Evolutionary conservation across 2,329 filamentous ascomycete genomes (phyloP).

Genomic region (Cordyceps cicadae): DNA sequence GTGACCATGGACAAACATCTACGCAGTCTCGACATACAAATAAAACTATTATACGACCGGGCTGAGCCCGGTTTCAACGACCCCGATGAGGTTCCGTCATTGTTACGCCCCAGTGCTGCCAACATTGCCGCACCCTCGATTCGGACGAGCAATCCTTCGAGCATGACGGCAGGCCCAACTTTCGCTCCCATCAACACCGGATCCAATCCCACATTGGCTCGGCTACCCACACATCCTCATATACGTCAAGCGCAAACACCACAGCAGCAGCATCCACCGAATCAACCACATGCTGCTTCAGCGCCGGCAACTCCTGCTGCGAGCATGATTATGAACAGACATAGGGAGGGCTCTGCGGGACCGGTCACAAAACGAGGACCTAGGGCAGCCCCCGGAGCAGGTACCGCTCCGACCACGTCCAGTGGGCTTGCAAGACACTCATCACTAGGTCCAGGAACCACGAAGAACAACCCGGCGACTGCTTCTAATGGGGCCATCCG

Average conservation of each 20-base stretch:
- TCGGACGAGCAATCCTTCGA: slow-evolving; percentile 35
- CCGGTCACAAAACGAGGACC: slow-evolving; percentile 48
- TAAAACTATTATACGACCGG: slow-evolving; percentile 54
- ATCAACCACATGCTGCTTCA: slow-evolving; percentile 36
- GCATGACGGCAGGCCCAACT: slow-evolving; percentile 19
- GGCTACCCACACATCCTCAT: slow-evolving; percentile 36
- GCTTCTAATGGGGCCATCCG: slow-evolving; percentile 30
- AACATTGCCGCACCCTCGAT: slow-evolving; percentile 37
- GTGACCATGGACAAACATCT: slow-evolving; percentile 54
- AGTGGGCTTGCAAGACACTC: slow-evolving; percentile 55
- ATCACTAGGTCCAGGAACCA: slow-evolving; percentile 54
- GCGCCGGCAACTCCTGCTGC: slow-evolving; percentile 54
- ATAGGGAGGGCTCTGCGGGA: slow-evolving; percentile 51
- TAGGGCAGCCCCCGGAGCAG: slow-evolving; percentile 39
- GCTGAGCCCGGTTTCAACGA: slow-evolving; percentile 54
- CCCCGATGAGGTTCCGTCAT: slow-evolving; percentile 54
- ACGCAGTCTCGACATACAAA: slow-evolving; percentile 52
- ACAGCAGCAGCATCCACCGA: slow-evolving; percentile 22
- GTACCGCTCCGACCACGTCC: slow-evolving; percentile 41
- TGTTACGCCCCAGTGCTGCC: slow-evolving; percentile 49
- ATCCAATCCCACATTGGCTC: slow-evolving; percentile 33
- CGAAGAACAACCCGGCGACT: slow-evolving; percentile 35
- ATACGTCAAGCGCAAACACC: slow-evolving; percentile 43
- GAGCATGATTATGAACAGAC: slow-evolving; percentile 50
- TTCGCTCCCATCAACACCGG: slow-evolving; percentile 22